Evolutionary conservation across 495 filamentous ascomycete species (phyloP).

Genomic region (Pseudoneurospora amorphoporcata): DNA sequence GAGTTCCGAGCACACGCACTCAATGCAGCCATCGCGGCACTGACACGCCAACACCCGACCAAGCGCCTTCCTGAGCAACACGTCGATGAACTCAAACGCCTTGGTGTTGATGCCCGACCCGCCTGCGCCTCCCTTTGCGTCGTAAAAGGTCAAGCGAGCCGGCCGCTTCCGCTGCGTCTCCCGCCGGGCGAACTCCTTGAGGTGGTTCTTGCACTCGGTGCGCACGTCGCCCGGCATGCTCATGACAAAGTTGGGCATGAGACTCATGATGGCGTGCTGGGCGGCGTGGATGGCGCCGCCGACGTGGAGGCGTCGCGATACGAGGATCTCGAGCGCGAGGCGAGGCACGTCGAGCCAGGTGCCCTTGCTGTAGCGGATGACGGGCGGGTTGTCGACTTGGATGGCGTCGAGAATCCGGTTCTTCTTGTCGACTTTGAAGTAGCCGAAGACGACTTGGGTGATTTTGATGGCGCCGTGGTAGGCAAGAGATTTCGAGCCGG

Average conservation of each 20-base stretch:
- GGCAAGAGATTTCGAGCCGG: conserved; percentile 40
- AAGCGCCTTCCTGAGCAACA: conserved; percentile 68
- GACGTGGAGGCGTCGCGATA: conserved; percentile 60
- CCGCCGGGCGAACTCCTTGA: conserved; percentile 66
- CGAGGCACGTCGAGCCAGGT: conserved; percentile 95
- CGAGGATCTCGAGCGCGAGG: conserved; percentile 66
- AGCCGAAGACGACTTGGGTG: conserved; percentile 80
- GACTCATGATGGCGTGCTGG: conserved; percentile 76
- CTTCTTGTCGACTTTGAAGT: conserved; percentile 84
- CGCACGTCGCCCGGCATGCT: conserved; percentile 76
- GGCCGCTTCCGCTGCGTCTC: conserved; percentile 63
- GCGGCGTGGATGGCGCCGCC: conserved; percentile 91
- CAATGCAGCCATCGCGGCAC: conserved; percentile 74
- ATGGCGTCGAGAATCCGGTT: conserved; percentile 80
- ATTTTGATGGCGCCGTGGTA: conserved; percentile 81
- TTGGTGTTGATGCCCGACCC: conserved; percentile 82
- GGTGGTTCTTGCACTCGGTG: conserved; percentile 78
- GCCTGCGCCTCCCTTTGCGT: conserved; percentile 76
- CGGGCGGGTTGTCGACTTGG: conserved; percentile 85
- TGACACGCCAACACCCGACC: conserved; percentile 56
- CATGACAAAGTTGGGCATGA: conserved; percentile 85
- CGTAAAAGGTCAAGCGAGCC: conserved; percentile 86
- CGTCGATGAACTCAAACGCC: conserved; percentile 84
- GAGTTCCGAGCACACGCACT: conserved; percentile 74
- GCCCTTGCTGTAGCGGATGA: conserved; percentile 72